Percentiles rank a stretch among this genome's conserved stretches.
phyloP scores from a whole-genome alignment of 2,329 filamentous ascomycete genomes.

The Penicillium glabrum region DNA sequence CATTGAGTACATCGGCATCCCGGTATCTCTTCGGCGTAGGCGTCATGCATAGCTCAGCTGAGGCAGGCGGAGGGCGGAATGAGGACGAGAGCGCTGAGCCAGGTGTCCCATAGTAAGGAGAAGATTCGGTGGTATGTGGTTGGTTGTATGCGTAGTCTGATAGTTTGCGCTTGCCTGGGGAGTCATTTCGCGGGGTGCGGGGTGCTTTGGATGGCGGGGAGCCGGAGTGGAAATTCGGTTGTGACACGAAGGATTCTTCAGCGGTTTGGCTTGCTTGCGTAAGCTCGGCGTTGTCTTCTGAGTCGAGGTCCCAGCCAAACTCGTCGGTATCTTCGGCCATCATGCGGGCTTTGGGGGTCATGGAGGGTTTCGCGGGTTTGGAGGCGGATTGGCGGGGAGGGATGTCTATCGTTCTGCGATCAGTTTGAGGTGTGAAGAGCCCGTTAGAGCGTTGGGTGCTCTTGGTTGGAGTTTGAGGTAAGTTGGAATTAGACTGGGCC shows the following conservation, averaged over 20 bases:
- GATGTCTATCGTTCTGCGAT: constrained; percentile 15
- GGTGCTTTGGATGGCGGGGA: constrained; percentile 39
- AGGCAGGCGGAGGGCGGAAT: constrained; percentile 18
- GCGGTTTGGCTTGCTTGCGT: constrained; percentile 1
- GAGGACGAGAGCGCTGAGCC: constrained; percentile 5
- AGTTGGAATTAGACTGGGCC: constrained; percentile 1
- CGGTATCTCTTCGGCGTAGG: constrained; percentile 33
- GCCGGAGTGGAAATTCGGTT: constrained; percentile 28
- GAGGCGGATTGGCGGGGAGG: constrained; percentile 7
- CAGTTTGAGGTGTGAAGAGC: constrained; percentile 37
- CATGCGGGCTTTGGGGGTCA: constrained; percentile 30
- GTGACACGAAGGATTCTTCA: constrained; percentile 15
- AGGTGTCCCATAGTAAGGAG: constrained; percentile 10
- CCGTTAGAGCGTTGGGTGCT: constrained; percentile 13
- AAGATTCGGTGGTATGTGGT: neutral
- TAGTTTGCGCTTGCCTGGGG: constrained; percentile 40
- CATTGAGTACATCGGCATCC: constrained; percentile 29
- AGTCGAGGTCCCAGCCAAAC: constrained; percentile 39
- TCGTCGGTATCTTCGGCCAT: constrained; percentile 36
- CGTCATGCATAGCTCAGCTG: constrained; percentile 31
- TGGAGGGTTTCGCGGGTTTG: constrained; percentile 16
- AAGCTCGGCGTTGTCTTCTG: constrained; percentile 33
- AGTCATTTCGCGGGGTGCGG: constrained; percentile 31
- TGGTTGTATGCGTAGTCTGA: constrained; percentile 21
- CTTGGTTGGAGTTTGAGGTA: constrained; percentile 20